Percentiles rank a stretch among this genome's conserved stretches.
phyloP scores from a whole-genome alignment of 83 land plant genomes.

The Picea mariana region DNA sequence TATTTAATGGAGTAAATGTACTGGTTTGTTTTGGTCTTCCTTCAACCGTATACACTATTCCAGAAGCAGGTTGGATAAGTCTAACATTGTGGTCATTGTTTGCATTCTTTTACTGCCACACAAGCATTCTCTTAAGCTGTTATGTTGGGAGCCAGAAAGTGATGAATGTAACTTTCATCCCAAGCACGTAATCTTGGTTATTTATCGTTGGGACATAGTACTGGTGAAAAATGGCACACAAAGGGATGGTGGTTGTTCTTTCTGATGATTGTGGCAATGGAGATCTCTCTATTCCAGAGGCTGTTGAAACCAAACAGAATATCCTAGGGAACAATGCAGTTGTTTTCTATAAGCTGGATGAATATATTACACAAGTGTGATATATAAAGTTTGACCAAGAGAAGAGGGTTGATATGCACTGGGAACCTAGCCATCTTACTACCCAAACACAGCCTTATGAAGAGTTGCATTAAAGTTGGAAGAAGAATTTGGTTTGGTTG shows the following conservation, averaged over 20 bases:
- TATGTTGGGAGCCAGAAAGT: slow-evolving; percentile 77
- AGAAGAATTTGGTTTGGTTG: too few species aligned
- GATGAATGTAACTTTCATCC: too few species aligned
- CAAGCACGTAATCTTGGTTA: too few species aligned
- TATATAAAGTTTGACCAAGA: not conserved
- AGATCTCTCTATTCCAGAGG: slow-evolving; percentile 84
- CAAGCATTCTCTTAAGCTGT: slow-evolving; percentile 66
- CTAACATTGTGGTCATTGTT: slow-evolving; percentile 48
- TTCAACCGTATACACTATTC: slow-evolving; percentile 78
- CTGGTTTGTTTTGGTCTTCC: slow-evolving; percentile 87
- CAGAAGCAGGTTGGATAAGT: slow-evolving; percentile 85
- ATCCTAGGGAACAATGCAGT: slow-evolving; percentile 75
- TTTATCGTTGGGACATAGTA: too few species aligned
- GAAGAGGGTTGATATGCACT: too few species aligned
- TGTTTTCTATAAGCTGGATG: slow-evolving; percentile 66
- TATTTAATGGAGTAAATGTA: slow-evolving; percentile 65
- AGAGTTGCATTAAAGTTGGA: too few species aligned
- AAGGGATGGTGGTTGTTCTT: slow-evolving; percentile 66
- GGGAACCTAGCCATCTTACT: too few species aligned
- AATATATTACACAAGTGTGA: not conserved
- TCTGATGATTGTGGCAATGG: slow-evolving; percentile 77
- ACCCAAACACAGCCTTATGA: too few species aligned
- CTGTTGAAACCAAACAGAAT: slow-evolving; percentile 62
- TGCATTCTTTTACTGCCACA: slow-evolving; percentile 73
- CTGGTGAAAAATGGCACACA: slow-evolving; percentile 83